Percentiles rank a stretch among this genome's conserved stretches.
Conservation (phyloP, 1,284 basidiomycete genomes). For the Boletus sp. region DNA sequence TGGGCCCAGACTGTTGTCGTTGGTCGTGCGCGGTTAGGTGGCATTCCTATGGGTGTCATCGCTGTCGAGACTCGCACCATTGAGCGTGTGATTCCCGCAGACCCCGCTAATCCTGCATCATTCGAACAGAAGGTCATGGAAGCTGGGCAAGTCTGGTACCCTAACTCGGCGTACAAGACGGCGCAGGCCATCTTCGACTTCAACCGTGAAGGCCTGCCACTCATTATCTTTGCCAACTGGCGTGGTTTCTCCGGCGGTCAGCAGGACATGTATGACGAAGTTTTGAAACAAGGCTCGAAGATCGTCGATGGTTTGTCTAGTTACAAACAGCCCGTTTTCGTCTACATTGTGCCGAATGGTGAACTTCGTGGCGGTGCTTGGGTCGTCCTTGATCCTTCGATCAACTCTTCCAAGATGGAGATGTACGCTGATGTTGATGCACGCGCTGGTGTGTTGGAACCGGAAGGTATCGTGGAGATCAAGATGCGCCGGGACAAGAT, state of each 20-base stretch:
- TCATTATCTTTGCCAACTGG: slow-evolving; percentile 99
- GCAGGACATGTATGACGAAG: slow-evolving; percentile 97
- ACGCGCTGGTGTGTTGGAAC: slow-evolving; percentile 95
- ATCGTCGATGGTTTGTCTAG: slow-evolving; percentile 97
- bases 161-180: slow-evolving; percentile 99
- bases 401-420: slow-evolving; percentile 97
- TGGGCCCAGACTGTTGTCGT: slow-evolving; percentile 99
- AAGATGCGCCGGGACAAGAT: slow-evolving; percentile 92
- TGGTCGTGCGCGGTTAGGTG: slow-evolving; percentile 93
- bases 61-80: slow-evolving; percentile 98
- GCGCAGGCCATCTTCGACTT: slow-evolving; percentile 99
- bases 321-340: slow-evolving; percentile 98
- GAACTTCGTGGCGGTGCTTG: slow-evolving; percentile 99
- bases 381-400: slow-evolving; percentile 98
- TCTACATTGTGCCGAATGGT: slow-evolving; percentile 98
- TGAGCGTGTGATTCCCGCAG: slow-evolving; percentile 94
- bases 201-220: slow-evolving; percentile 92
- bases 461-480: slow-evolving; percentile 95
- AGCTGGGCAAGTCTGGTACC: slow-evolving; percentile 99
- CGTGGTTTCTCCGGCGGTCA: slow-evolving; percentile 99
- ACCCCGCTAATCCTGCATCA: slow-evolving; percentile 97
- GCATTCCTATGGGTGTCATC: slow-evolving; percentile 97
- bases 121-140: slow-evolving; percentile 99
- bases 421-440: slow-evolving; percentile 98
- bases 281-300: slow-evolving; percentile 92